Evolutionary conservation across 495 filamentous ascomycete species (phyloP).

Genomic region (Penicillium soppii): DNA sequence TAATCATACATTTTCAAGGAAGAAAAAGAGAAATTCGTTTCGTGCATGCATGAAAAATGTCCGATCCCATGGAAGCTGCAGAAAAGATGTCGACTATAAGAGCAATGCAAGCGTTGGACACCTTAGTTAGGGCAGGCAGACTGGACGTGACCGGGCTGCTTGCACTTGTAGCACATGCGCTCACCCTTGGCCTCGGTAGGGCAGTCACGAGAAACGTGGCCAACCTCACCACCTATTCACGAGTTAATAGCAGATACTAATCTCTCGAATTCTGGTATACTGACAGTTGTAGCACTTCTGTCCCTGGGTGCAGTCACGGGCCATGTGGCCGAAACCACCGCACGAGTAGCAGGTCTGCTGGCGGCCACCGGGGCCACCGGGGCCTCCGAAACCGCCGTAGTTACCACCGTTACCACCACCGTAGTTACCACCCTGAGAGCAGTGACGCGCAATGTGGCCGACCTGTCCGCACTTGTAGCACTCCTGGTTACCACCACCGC

Average conservation of each 20-base stretch:
- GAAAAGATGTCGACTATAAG: slow-evolving; percentile 24
- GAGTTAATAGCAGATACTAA: slow-evolving; percentile 4
- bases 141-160: slow-evolving; percentile 96
- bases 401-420: slow-evolving; percentile 48
- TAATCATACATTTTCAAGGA: slow-evolving; percentile 12
- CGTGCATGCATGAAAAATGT: slow-evolving; percentile 13
- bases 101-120: slow-evolving; percentile 6
- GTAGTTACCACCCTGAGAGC: slow-evolving; percentile 64
- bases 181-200: slow-evolving; percentile 83
- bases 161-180: slow-evolving; percentile 99
- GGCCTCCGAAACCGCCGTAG: slow-evolving; percentile 45
- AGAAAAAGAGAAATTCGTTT: slow-evolving; percentile 13
- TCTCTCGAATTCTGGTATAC: slow-evolving; percentile 10
- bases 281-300: slow-evolving; percentile 99
- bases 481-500: slow-evolving; percentile 61
- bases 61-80: slow-evolving; percentile 14
- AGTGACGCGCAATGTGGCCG: slow-evolving; percentile 97
- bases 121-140: slow-evolving; percentile 77
- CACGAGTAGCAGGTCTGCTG: slow-evolving; percentile 91
- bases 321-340: slow-evolving; percentile 95
- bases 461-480: slow-evolving; percentile 99
- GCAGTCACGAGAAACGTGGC: slow-evolving; percentile 94
- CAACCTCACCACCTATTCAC: slow-evolving; percentile 71
- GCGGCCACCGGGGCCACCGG: slow-evolving; percentile 2
- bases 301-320: slow-evolving; percentile 95